These are phyloP conservation scores for Hymenoscyphus linearis DNA, from an alignment of 2,329 filamentous ascomycete genomes.

Conservation along the genomic window DNA sequence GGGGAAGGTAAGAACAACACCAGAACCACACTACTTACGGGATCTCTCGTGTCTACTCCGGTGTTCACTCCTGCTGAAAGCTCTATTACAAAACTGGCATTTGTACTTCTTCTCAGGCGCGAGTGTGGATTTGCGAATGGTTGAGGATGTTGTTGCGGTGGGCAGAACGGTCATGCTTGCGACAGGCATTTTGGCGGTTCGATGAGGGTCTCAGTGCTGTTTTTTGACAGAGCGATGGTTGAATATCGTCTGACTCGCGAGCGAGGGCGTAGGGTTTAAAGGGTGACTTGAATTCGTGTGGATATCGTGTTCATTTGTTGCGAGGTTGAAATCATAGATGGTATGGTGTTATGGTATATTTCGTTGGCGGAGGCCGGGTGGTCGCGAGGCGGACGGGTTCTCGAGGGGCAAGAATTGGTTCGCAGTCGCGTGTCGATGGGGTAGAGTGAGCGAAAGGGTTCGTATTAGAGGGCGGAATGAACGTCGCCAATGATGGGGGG, in stretches of 20 bases:
- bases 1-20: slow-evolving; percentile 7
- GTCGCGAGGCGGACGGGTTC: slow-evolving; percentile 23
- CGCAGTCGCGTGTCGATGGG: slow-evolving; percentile 21
- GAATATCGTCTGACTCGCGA: slow-evolving; percentile 34
- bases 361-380: slow-evolving; percentile 31
- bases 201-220: slow-evolving; percentile 6
- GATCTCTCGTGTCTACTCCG: slow-evolving; percentile 94
- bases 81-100: slow-evolving; percentile 96
- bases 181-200: slow-evolving; percentile 55
- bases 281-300: slow-evolving; percentile 51
- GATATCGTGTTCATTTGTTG: slow-evolving; percentile 49
- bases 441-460: slow-evolving; percentile 6
- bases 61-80: slow-evolving; percentile 96
- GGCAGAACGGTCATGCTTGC: slow-evolving; percentile 51
- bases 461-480: slow-evolving; percentile 23
- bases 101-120: slow-evolving; percentile 98
- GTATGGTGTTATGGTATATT: slow-evolving; percentile 34
- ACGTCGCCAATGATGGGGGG: slow-evolving; percentile 28
- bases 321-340: slow-evolving; percentile 50
- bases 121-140: slow-evolving; percentile 68
- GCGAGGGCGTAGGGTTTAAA: slow-evolving; percentile 59
- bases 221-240: slow-evolving; percentile 32
- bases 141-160: slow-evolving; percentile 60
- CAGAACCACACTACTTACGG: slow-evolving; percentile 62
- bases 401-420: slow-evolving; percentile 22